Evolutionary conservation across 139 green algal genomes (phyloP), one percentile per base, ranked within the genome.

Genomic region (Pleodorina starrii): DNA sequence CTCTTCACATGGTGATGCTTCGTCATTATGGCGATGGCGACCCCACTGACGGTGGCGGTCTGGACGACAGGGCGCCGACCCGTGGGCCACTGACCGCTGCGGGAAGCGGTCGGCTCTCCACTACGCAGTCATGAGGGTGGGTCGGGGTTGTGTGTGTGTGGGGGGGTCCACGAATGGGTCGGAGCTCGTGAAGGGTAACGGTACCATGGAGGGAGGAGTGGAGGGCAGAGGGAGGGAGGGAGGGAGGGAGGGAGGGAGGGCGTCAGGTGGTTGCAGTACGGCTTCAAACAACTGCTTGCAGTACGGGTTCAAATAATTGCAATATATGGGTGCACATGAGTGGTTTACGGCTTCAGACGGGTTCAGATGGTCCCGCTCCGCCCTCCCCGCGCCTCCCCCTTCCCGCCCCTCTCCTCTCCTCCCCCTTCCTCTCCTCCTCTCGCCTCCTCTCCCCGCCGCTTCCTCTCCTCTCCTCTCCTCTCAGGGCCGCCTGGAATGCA

Each of bases 31-130:
- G n/a, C n/a, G n/a, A n/a, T n/a, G n/a, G n/a, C n/a, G n/a, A n/a
- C n/a, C n/a, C n/a, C n/a, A n/a, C n/a, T n/a, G n/a, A n/a, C n/a
- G n/a, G n/a, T n/a, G n/a, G n/a, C n/a, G n/a, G n/a, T n/a, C n/a
- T n/a, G n/a, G n/a, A n/a, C n/a, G n/a, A n/a, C 80, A 94, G 90
- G 92, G 92, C 54, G 92, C 92, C 25, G 90, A 94, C 44, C 72
- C 90, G 2, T 94, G 92, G 92, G 90, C 85, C 35, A 11, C 43
- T 1, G 92, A 94, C 84, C 88, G 91, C 23, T 90, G 91, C 25
- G 92, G 92, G 32, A 60, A 74, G 5, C 84, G 88, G 38, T 90
- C 88, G 12, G 90, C 92, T 6, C 76, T 94, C 50, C 92, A 94
- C 66, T 94, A 94, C 50, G 92, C 90, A 11, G 86, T 54, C 44